Evolutionary conservation across 2,329 filamentous ascomycete species (phyloP).

Genomic region (Beauveria sp.): DNA sequence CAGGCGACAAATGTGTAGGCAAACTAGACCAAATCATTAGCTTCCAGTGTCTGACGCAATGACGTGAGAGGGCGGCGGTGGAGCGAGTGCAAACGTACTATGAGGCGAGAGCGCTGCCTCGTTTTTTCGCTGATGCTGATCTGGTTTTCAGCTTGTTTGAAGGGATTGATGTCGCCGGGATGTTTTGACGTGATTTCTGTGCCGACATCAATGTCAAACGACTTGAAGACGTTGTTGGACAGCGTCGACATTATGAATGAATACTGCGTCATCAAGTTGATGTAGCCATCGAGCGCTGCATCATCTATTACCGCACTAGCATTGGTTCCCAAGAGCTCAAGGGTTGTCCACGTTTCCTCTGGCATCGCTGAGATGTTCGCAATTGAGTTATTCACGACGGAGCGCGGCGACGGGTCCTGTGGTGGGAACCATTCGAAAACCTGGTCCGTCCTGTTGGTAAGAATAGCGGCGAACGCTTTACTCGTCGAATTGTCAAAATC

Average conservation of each 20-base stretch:
- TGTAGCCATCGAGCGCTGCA: neutral
- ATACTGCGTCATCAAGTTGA: neutral
- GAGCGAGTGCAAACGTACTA: constrained; percentile 19
- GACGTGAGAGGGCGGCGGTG: neutral
- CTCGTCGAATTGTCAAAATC: constrained; percentile 13
- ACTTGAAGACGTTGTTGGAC: constrained; percentile 6
- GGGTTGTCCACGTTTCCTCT: constrained; percentile 20
- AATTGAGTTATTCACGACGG: constrained; percentile 18
- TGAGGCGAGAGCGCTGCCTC: constrained; percentile 21
- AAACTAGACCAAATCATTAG: constrained; percentile 20
- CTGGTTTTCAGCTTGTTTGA: constrained; percentile 16
- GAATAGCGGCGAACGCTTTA: constrained; percentile 11
- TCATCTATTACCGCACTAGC: constrained; percentile 1
- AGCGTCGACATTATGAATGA: neutral
- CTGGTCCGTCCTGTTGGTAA: constrained; percentile 13
- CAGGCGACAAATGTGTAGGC: constrained; percentile 27
- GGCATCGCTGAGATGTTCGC: constrained; percentile 21
- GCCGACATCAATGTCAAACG: constrained; percentile 21
- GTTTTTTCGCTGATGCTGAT: constrained; percentile 17
- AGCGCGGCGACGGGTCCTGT: constrained; percentile 15
- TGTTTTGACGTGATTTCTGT: constrained; percentile 17
- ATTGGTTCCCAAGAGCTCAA: constrained; percentile 11
- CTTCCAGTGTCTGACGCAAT: neutral
- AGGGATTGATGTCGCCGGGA: constrained; percentile 13
- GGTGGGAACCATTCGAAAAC: constrained; percentile 23